phyloP scores from a whole-genome alignment of 164 flowering plant genomes.

The Buxus sempervirens region DNA sequence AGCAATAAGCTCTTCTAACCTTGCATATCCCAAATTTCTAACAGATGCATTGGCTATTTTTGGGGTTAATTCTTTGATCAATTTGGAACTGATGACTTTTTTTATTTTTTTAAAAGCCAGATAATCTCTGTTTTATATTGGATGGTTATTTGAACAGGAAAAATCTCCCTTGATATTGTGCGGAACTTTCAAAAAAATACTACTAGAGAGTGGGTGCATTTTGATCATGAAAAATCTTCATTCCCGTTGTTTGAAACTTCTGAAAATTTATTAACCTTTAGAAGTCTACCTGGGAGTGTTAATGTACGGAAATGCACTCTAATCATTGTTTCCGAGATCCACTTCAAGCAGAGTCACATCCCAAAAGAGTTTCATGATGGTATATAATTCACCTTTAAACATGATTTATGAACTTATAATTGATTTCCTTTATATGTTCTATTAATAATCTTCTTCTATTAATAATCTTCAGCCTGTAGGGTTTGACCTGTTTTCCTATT shows the following conservation, averaged over 20 bases:
- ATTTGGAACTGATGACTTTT: background rate
- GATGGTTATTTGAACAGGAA: background rate
- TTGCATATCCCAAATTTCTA: too few relatives aligned
- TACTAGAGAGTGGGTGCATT: background rate
- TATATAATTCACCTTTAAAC: too few relatives aligned
- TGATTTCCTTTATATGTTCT: background rate
- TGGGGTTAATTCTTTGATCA: background rate
- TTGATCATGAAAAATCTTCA: background rate
- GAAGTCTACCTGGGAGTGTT: background rate
- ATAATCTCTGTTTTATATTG: too few relatives aligned
- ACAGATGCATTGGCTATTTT: too few relatives aligned
- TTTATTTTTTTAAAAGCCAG: too few relatives aligned
- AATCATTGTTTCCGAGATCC: background rate
- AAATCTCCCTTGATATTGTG: background rate
- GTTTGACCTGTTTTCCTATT: background rate
- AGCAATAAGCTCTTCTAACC: too few relatives aligned
- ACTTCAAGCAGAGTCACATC: background rate
- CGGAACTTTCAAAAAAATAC: background rate
- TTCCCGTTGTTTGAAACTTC: background rate
- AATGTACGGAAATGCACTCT: background rate
- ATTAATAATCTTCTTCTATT: background rate
- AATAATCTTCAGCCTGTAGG: background rate
- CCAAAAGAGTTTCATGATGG: background rate
- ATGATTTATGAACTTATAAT: background rate
- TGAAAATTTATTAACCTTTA: background rate